phyloP scores from a whole-genome alignment of 306 rosid species.

The Trifolium subterraneum region DNA sequence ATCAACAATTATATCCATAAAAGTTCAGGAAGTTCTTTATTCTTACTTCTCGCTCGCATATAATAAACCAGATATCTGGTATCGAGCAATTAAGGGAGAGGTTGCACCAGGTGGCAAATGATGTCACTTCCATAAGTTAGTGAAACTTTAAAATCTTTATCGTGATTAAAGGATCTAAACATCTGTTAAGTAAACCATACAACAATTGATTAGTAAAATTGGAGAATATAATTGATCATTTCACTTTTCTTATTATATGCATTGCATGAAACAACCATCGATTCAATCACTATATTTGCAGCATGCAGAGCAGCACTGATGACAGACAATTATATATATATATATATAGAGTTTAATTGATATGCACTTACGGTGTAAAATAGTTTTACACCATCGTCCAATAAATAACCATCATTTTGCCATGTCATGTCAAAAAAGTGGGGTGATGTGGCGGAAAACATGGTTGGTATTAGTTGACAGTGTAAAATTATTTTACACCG shows the following conservation, averaged over 20 bases:
- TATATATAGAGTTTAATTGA: no score
- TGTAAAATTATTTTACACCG: no score
- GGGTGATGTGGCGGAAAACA: no score
- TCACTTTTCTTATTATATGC: conserved; percentile 37
- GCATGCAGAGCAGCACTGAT: no score
- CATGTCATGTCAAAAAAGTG: no score
- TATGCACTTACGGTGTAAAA: no score
- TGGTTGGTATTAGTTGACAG: no score
- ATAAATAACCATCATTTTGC: no score
- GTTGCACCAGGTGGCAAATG: conserved; percentile 83
- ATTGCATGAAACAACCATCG: conserved; percentile 28
- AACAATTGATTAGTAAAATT: conserved; percentile 36
- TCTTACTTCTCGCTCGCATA: conserved; percentile 87
- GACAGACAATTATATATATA: no score
- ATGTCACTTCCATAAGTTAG: conserved; percentile 79
- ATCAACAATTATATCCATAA: conserved; percentile 37
- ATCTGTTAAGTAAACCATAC: conserved; percentile 57
- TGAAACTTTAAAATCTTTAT: conserved; percentile 88
- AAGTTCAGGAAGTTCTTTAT: conserved; percentile 32
- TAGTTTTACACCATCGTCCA: no score
- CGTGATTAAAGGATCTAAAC: conserved; percentile 77
- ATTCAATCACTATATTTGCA: no score
- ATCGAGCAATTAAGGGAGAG: conserved; percentile 68
- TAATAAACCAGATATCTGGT: conserved; percentile 79
- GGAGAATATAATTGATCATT: conserved; percentile 20